Evolutionary conservation across 495 filamentous ascomycete species (phyloP), one percentile per base, ranked within the genome.

Genomic region (Clavariopsis aquatica): DNA sequence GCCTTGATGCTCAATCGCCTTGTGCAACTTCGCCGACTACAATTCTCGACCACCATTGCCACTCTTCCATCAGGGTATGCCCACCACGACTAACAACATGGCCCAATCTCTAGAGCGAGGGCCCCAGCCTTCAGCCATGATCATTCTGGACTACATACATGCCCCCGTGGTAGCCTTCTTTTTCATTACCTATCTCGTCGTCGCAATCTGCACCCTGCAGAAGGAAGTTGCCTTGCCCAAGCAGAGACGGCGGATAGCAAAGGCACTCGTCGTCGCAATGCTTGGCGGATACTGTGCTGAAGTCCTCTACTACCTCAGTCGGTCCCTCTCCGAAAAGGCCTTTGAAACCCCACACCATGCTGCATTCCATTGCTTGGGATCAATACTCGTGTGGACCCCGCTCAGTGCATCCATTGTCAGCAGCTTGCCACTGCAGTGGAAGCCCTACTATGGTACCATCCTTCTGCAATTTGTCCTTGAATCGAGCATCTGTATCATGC

Each of bases 381-480:
- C 54, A 1, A 63, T 68, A 4, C 54, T 68, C 6, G 51, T 64
- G 8, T 64, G 56, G 54, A 24, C 9, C 3, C 54, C 53, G 0
- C 34, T 68, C 19, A 60, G 31, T 26, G 13, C 49, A 7, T 43
- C 52, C 17, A 23, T 68, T 15, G 15, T 47, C 23, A 54, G 27
- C 15, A 24, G 20, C n/a, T 23, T 54, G 12, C 23, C 49, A 1
- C n/a, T 56, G 15, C n/a, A 22, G 9, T 68, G 65, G 65, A 45
- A 64, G 57, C 54, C 65, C 9, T 68, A 55, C 31, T 63, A 64
- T 26, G 65, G 60, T 2, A 34, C 60, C 17, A 64, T 63, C 45
- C 20, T 60, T 26, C 34, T 64, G 6, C n/a, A 63, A 29, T 59
- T 60, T n/a, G 4, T 59, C 23, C 54, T 68, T 31, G 58, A 67